These are phyloP conservation scores for Phragmites australis DNA, from an alignment of 176 grass and related monocot species.

Conservation along the genomic window DNA sequence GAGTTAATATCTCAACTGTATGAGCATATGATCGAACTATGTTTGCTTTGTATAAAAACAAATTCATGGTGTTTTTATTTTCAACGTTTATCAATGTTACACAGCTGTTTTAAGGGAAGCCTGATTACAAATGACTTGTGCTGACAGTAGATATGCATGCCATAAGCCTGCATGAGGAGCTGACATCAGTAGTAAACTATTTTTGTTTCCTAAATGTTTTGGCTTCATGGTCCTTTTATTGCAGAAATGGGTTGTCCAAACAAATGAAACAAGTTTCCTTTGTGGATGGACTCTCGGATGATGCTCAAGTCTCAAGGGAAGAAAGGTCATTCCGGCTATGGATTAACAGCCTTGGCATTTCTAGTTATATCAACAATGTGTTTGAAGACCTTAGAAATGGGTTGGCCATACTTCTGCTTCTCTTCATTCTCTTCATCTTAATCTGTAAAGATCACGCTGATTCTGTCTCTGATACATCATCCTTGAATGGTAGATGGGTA, in stretches of 20 bases:
- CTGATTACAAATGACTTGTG: not conserved
- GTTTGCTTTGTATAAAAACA: not conserved
- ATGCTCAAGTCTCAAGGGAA: slow-evolving; percentile 89
- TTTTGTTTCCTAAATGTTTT: slow-evolving; percentile 16
- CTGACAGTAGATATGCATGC: not conserved
- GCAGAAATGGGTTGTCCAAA: slow-evolving; percentile 89
- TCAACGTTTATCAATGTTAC: not conserved
- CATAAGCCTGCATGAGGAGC: not conserved
- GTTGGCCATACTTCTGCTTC: slow-evolving; percentile 44
- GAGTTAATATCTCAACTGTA: not conserved
- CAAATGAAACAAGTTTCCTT: slow-evolving; percentile 89
- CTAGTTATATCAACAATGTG: slow-evolving; percentile 88
- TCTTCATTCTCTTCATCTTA: slow-evolving; percentile 17
- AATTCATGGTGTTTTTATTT: not conserved
- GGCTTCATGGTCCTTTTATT: slow-evolving; percentile 32
- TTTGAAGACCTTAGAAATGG: slow-evolving; percentile 98
- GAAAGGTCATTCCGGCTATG: slow-evolving; percentile 89
- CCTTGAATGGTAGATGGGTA: slow-evolving; percentile 63
- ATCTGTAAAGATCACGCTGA: not conserved
- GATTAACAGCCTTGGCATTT: slow-evolving; percentile 99
- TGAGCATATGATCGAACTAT: not conserved
- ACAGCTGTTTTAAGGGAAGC: not conserved
- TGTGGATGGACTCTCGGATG: slow-evolving; percentile 75
- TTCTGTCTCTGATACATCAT: slow-evolving; percentile 25
- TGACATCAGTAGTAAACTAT: slow-evolving; percentile 2